These are phyloP conservation scores for Fraxinus latifolia DNA, from an alignment of 305 asterid species.

Conservation along the genomic window DNA sequence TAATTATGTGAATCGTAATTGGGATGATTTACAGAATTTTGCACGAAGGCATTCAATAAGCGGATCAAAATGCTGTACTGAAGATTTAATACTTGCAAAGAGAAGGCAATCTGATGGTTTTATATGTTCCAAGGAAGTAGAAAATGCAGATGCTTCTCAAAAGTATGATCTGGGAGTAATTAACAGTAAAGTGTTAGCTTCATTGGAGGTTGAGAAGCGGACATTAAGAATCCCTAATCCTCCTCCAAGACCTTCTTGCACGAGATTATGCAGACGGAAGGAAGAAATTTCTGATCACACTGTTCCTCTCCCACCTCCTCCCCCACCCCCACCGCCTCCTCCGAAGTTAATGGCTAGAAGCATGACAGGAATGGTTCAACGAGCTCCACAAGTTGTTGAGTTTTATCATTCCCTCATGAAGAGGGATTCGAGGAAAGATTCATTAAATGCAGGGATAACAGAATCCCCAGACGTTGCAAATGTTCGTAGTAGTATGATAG, in stretches of 20 bases:
- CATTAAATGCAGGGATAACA: slow-evolving; percentile 57
- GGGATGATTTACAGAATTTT: slow-evolving; percentile 46
- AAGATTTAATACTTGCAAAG: slow-evolving; percentile 45
- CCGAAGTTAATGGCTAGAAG: slow-evolving; percentile 40
- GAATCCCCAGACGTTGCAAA: slow-evolving; percentile 65
- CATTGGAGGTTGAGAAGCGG: slow-evolving; percentile 64
- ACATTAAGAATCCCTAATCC: slow-evolving; percentile 77
- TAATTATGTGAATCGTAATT: slow-evolving; percentile 25
- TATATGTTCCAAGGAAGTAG: slow-evolving; percentile 59
- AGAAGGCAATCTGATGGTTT: slow-evolving; percentile 84
- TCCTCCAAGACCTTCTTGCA: slow-evolving; percentile 80
- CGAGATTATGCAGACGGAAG: slow-evolving; percentile 27
- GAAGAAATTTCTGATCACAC: slow-evolving; percentile 40
- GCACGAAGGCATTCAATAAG: slow-evolving; percentile 77
- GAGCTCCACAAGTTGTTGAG: slow-evolving; percentile 89
- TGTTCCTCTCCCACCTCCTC: slow-evolving; percentile 50
- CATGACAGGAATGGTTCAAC: slow-evolving; percentile 57
- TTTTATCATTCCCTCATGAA: slow-evolving; percentile 89
- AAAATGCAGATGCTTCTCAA: slow-evolving; percentile 45
- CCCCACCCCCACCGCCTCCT: slow-evolving; percentile 80
- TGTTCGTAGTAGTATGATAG: slow-evolving; percentile 90
- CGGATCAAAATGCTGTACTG: slow-evolving; percentile 55
- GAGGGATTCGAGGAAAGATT: slow-evolving; percentile 84
- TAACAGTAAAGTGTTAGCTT: slow-evolving; percentile 45
- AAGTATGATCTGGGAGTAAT: slow-evolving; percentile 42